These are phyloP conservation scores for Fusarium chaquense DNA, from an alignment of 2,329 filamentous ascomycete genomes.

Conservation along the genomic window DNA sequence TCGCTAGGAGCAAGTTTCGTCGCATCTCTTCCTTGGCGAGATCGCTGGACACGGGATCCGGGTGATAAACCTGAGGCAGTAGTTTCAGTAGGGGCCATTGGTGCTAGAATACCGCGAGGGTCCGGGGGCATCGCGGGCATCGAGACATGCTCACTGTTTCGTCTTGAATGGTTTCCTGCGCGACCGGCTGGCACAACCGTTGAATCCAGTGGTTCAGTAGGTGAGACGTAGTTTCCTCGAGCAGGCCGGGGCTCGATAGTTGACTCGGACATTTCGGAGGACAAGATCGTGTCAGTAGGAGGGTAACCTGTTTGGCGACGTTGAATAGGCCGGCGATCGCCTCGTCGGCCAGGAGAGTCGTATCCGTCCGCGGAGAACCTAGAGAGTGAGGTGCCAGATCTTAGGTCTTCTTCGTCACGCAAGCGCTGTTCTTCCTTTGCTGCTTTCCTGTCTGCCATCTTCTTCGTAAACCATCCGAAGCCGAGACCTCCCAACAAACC, in stretches of 20 bases:
- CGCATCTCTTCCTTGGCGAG: constrained; percentile 58
- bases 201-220: constrained; percentile 32
- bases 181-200: constrained; percentile 32
- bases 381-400: constrained; percentile 71
- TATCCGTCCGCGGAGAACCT: constrained; percentile 77
- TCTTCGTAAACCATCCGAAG: constrained; percentile 75
- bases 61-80: constrained; percentile 51
- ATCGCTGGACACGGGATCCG: constrained; percentile 55
- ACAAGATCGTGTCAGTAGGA: constrained; percentile 46
- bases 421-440: constrained; percentile 62
- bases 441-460: constrained; percentile 68
- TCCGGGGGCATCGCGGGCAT: constrained; percentile 70
- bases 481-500: constrained; percentile 72
- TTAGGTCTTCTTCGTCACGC: constrained; percentile 64
- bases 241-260: constrained; percentile 50
- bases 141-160: constrained; percentile 53
- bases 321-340: constrained; percentile 48
- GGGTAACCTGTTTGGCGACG: constrained; percentile 51
- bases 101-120: constrained; percentile 58
- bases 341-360: constrained; percentile 60
- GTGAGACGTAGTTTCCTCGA: constrained; percentile 46
- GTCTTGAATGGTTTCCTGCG: constrained; percentile 56
- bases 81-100: constrained; percentile 44
- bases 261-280: constrained; percentile 54
- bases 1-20: constrained; percentile 58